Percentiles rank a stretch among this genome's conserved stretches.
Conservation (phyloP, 345 rosid genomes). For the Punica granatum region DNA sequence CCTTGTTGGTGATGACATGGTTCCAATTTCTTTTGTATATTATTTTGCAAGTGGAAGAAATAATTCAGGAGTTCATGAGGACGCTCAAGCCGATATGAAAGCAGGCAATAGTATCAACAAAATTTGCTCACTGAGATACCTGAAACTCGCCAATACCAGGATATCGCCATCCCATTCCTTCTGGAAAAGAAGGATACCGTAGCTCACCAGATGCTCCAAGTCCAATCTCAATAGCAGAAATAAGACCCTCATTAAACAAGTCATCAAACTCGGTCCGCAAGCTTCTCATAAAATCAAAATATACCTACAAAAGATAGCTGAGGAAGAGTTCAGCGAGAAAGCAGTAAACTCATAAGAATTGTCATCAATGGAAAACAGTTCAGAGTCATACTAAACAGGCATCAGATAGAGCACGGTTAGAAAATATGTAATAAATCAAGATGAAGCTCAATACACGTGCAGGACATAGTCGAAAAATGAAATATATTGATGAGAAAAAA, state of each 20-base stretch:
- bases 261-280: slow-evolving; percentile 85
- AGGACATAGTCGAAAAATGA: not conserved
- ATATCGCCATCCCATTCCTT: slow-evolving; percentile 87
- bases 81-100: not conserved
- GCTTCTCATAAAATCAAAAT: slow-evolving; percentile 97
- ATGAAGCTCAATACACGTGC: not conserved
- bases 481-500: not conserved
- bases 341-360: not conserved
- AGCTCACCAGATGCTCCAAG: slow-evolving; percentile 89
- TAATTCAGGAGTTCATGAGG: not conserved
- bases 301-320: slow-evolving; percentile 37
- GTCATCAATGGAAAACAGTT: not conserved
- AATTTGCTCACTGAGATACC: slow-evolving; percentile 44
- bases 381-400: not conserved
- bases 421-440: not conserved
- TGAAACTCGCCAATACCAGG: slow-evolving; percentile 99
- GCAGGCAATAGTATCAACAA: not conserved
- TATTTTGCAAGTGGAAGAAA: not conserved
- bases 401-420: not conserved
- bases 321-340: not conserved
- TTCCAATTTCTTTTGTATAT: not conserved
- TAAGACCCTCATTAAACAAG: slow-evolving; percentile 57
- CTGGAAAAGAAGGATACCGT: slow-evolving; percentile 77
- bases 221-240: slow-evolving; percentile 79
- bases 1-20: not conserved